A percentile compares a stretch with the other conserved stretches of the same genome.
phyloP scores from a whole-genome alignment of 768 basidiomycete species.

The Trametes sanguinea region DNA sequence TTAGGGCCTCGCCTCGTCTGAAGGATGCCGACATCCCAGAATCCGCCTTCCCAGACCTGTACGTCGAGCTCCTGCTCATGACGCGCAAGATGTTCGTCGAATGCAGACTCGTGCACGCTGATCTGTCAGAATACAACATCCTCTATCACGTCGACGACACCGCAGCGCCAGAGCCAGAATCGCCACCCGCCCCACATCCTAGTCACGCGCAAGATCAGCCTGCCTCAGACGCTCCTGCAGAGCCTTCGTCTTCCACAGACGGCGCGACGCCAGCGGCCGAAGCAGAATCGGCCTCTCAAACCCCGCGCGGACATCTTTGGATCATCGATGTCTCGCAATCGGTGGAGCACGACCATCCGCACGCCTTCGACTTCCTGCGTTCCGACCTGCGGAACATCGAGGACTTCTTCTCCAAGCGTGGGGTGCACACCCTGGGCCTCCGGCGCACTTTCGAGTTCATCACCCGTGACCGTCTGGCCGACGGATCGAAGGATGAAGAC shows the following conservation, averaged over 20 bases:
- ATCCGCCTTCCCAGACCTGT: slow-evolving; percentile 58
- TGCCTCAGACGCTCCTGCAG: neutral
- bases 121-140: slow-evolving; percentile 98
- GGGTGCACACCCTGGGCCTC: slow-evolving; percentile 76
- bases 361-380: slow-evolving; percentile 94
- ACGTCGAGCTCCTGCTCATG: slow-evolving; percentile 76
- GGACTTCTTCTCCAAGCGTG: slow-evolving; percentile 83
- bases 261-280: neutral
- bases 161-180: neutral
- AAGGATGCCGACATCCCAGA: slow-evolving; percentile 78
- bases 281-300: neutral
- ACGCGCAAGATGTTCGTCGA: slow-evolving; percentile 84
- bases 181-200: neutral
- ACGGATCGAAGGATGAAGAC: slow-evolving; percentile 30
- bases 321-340: slow-evolving; percentile 99
- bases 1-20: slow-evolving; percentile 88
- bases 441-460: slow-evolving; percentile 88
- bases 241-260: neutral
- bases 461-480: slow-evolving; percentile 53
- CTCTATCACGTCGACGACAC: slow-evolving; percentile 65
- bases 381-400: slow-evolving; percentile 91
- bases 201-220: slow-evolving; percentile 1
- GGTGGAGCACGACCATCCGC: slow-evolving; percentile 97
- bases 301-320: slow-evolving; percentile 60
- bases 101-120: slow-evolving; percentile 96